Conservation (phyloP, 2,329 filamentous ascomycete species). For the Pezicula carpinea region DNA sequence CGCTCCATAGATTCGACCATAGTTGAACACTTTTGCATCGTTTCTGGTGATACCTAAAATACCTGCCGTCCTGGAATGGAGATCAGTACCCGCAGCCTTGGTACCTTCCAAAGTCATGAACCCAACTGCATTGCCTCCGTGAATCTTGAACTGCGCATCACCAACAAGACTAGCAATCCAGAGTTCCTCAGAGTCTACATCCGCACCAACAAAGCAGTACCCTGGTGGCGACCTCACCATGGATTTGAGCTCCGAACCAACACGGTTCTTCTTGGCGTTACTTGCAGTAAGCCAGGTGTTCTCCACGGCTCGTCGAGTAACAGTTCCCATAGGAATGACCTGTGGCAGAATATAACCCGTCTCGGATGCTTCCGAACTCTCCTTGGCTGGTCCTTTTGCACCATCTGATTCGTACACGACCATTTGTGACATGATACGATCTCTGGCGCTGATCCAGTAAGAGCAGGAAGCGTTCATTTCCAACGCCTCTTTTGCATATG, state of each 20-base stretch:
- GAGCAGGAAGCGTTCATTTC: constrained; percentile 99
- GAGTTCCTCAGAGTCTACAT: constrained; percentile 94
- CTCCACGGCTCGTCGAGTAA: constrained; percentile 89
- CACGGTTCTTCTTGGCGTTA: constrained; percentile 93
- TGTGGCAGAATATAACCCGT: constrained; percentile 90
- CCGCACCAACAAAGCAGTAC: constrained; percentile 91
- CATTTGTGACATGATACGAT: constrained; percentile 92
- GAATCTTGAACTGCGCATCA: constrained; percentile 89
- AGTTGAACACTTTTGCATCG: constrained; percentile 97
- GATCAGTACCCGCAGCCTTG: constrained; percentile 87
- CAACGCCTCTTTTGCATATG: constrained; percentile 88
- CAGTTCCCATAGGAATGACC: constrained; percentile 96
- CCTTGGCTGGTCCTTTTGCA: constrained; percentile 18
- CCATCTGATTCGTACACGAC: constrained; percentile 77
- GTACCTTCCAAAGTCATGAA: constrained; percentile 99
- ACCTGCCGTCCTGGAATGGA: constrained; percentile 87
- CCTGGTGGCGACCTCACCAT: constrained; percentile 92
- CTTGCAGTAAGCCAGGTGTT: constrained; percentile 98
- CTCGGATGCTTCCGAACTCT: constrained; percentile 15
- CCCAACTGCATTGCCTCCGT: constrained; percentile 93
- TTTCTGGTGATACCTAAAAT: constrained; percentile 94
- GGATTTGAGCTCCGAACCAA: constrained; percentile 93
- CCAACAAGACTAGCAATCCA: constrained; percentile 97
- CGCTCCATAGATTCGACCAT: constrained; percentile 97
- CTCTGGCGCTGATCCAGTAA: constrained; percentile 96